Conservation (phyloP, 2,329 filamentous ascomycete genomes). For the Ceratocystis colombiana region DNA sequence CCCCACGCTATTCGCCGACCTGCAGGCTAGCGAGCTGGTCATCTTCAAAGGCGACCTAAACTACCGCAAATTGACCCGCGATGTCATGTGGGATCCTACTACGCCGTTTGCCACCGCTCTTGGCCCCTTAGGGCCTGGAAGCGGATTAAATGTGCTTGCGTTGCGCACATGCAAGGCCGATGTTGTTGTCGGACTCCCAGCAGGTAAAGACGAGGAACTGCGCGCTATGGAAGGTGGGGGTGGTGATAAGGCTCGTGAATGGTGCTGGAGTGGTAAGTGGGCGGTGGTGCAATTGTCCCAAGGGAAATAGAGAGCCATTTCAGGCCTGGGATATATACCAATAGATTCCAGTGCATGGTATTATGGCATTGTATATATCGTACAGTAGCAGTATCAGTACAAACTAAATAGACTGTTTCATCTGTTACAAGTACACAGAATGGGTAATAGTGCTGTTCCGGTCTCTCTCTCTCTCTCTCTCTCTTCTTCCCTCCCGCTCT, state of each 20-base stretch:
- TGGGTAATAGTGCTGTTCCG: no score
- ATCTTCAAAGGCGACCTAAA: slow-evolving; percentile 98
- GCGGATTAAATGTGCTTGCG: slow-evolving; percentile 73
- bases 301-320: slow-evolving; percentile 24
- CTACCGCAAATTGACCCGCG: slow-evolving; percentile 82
- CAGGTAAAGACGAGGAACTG: slow-evolving; percentile 74
- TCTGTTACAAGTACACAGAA: no score
- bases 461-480: no score
- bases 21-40: slow-evolving; percentile 74
- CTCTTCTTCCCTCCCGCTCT: no score
- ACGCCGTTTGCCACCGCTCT: slow-evolving; percentile 79
- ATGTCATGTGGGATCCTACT: slow-evolving; percentile 76
- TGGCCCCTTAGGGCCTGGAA: slow-evolving; percentile 71
- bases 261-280: slow-evolving; percentile 96
- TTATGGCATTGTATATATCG: background rate
- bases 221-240: slow-evolving; percentile 57
- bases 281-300: slow-evolving; percentile 73
- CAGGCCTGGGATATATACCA: background rate
- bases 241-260: slow-evolving; percentile 61
- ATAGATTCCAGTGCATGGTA: background rate
- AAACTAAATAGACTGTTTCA: no score
- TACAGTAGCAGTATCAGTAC: background rate
- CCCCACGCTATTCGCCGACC: slow-evolving; percentile 59
- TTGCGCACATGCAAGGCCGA: slow-evolving; percentile 95
- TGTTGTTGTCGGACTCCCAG: slow-evolving; percentile 76